Percentiles rank a stretch among this genome's conserved stretches.
Evolutionary conservation across 495 filamentous ascomycete species (phyloP).

Genomic region (Penicillium arizonense): DNA sequence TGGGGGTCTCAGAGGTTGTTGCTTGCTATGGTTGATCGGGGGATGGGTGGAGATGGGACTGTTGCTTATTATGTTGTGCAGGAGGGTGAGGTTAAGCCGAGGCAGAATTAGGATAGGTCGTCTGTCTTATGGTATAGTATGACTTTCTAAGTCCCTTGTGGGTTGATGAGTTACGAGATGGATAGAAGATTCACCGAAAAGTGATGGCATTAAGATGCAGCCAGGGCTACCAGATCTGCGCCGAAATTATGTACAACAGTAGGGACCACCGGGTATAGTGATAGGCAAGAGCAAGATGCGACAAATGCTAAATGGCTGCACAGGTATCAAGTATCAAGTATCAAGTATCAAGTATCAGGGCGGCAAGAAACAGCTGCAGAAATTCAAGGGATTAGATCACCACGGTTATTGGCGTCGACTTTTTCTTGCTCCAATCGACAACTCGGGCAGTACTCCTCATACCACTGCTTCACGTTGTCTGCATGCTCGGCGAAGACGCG

Average conservation of each 20-base stretch:
- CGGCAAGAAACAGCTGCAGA: neutral
- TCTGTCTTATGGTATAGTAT: slow-evolving; percentile 3
- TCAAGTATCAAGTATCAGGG: slow-evolving; percentile 1
- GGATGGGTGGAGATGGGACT: slow-evolving; percentile 75
- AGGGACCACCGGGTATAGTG: slow-evolving; percentile 34
- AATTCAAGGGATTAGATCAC: slow-evolving; percentile 18
- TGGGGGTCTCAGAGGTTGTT: slow-evolving; percentile 67
- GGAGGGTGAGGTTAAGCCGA: slow-evolving; percentile 92
- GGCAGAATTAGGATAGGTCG: slow-evolving; percentile 69
- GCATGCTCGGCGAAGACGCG: slow-evolving; percentile 38
- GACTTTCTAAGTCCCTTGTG: neutral
- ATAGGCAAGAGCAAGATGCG: slow-evolving; percentile 13
- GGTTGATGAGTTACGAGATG: neutral
- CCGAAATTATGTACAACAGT: slow-evolving; percentile 12
- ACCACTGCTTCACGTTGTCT: slow-evolving; percentile 59
- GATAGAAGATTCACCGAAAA: slow-evolving; percentile 12
- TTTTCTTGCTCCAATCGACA: slow-evolving; percentile 60
- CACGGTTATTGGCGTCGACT: slow-evolving; percentile 15
- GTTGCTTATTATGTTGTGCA: slow-evolving; percentile 94
- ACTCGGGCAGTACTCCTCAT: slow-evolving; percentile 71
- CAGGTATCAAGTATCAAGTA: neutral
- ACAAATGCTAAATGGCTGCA: slow-evolving; percentile 11
- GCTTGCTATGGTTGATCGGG: slow-evolving; percentile 70
- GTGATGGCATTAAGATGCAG: neutral
- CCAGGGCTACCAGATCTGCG: slow-evolving; percentile 6